A percentile compares a stretch with the other conserved stretches of the same genome.
These are phyloP conservation scores for Ramalina intermedia DNA, from an alignment of 495 filamentous ascomycete species.

Conservation along the genomic window DNA sequence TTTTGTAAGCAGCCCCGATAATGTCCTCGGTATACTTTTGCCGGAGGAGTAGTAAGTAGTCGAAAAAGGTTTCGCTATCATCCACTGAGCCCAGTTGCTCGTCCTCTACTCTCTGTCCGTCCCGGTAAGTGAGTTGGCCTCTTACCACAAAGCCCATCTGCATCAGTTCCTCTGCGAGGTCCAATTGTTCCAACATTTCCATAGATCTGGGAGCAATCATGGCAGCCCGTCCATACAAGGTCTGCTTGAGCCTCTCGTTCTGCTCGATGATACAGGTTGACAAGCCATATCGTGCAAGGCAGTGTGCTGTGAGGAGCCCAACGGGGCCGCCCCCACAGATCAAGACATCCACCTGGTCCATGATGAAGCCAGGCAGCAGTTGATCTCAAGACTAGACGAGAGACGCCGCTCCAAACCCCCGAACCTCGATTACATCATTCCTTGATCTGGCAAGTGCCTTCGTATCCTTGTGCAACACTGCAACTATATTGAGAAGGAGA, in stretches of 20 bases:
- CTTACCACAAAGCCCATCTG: slow-evolving; percentile 39
- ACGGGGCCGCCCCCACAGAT: slow-evolving; percentile 82
- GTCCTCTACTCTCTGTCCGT: slow-evolving; percentile 24
- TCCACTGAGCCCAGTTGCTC: slow-evolving; percentile 20
- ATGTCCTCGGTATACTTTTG: slow-evolving; percentile 31
- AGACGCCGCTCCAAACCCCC: no score
- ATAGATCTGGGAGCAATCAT: slow-evolving; percentile 22
- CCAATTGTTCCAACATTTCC: slow-evolving; percentile 35
- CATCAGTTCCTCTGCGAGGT: slow-evolving; percentile 27
- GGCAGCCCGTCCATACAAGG: slow-evolving; percentile 9
- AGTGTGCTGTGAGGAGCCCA: slow-evolving; percentile 68
- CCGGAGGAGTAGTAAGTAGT: slow-evolving; percentile 26
- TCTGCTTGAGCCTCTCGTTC: slow-evolving; percentile 2
- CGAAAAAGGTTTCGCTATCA: slow-evolving; percentile 28
- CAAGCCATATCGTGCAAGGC: slow-evolving; percentile 46
- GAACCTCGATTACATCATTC: no score
- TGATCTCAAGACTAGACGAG: no score
- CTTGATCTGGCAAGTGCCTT: no score
- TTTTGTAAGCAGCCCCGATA: slow-evolving; percentile 18
- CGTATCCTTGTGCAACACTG: no score
- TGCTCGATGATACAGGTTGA: slow-evolving; percentile 7
- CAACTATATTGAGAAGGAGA: no score
- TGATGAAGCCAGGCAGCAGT: not conserved
- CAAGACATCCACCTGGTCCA: slow-evolving; percentile 41
- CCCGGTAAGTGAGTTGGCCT: slow-evolving; percentile 30